Evolutionary conservation across 495 filamentous ascomycete genomes (phyloP), one percentile per base, ranked within the genome.

Genomic region (Xylaria flabelliformis): DNA sequence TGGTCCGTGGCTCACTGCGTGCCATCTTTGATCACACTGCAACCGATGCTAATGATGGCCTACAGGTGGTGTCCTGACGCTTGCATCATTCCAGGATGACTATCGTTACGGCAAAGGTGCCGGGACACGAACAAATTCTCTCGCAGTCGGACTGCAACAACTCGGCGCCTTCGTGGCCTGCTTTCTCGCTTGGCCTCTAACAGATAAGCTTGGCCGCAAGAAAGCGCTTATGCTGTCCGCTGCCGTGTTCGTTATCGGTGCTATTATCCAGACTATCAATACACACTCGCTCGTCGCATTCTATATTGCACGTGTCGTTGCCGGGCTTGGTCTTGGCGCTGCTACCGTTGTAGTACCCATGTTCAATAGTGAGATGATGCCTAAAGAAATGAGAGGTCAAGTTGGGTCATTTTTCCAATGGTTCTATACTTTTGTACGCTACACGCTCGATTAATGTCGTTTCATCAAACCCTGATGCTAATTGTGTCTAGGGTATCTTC

Each of bases 301-400:
- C 53, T 85, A 85, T 41, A 80, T 78, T 17, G 78, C 78, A 0
- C 80, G 88, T 50, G 80, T 88, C 7, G 79, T 90, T n/a, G 81
- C 83, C 1, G 88, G 88, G 32, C 71, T 90, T 15, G 89, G 88
- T 8, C 82, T 90, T 26, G 89, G 88, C 15, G 83, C 78, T 26
- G 83, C 84, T 3, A 87, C 85, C 0, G 84, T 86, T 0, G 83
- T 87, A 17, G 85, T 89, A 0, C 88, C 89, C 10, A 86, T 87
- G 75, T 88, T 83, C 71, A 84, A 80, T 44, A 82, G 85, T 9
- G 88, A 90, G 73, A 89, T 78, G 76, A 83, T 85, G 21, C 86
- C 87, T 2, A 87, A 86, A 73, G 81, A 85, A 36, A 84, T 89
- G 51, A 81, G 87, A 44, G 87, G 86, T n/a, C 82, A 83, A 63